Evolutionary conservation across 805 yeast genomes (phyloP), one percentile per base, ranked within the genome.

Genomic region (Teunomyces aglyptinius): DNA sequence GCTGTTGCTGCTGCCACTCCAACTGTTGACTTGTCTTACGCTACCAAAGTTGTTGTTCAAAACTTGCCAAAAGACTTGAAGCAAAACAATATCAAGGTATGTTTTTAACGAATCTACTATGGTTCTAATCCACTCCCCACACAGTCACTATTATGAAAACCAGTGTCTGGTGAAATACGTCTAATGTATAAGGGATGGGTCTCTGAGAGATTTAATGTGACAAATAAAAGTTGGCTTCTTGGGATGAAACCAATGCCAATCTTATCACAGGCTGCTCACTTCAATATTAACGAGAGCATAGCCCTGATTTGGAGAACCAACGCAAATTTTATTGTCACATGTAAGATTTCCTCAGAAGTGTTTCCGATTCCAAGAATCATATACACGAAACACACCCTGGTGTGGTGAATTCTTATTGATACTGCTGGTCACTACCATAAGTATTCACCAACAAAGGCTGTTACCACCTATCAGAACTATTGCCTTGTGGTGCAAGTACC

Each of bases 41-140:
- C 95, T 48, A 83, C 86, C 52, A 91, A 87, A 67, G 95, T 89
- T 48, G 83, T 87, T 61, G 94, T 90, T 48, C 83, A 88, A 61
- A 88, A 88, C 60, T 76, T 88, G 70, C 79, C 97, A 68, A 81
- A 78, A 65, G 96, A 90, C 73, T 85, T 90, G 68, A 84, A 85
- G 67, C 85, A 83, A 65, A 86, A 82, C 57, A 85, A 89, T 64
- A 83, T 89, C 63, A 87, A 82, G 85, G 94, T 86, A 85, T 82
- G 92, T 85, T 73, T 46, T 19, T 22, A 36, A 20, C 27, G 39
- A 22, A n/a, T 28, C 39, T 31, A 13, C 2, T 10, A 13, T 13
- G 33, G 33, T 31, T 31, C 33, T 13, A 31, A 31, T 31, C 33
- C 33, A 24, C 3, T 31, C 33, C 33, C 33, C 33, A 31, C 33